A percentile compares a stretch with the other conserved stretches of the same genome.
Evolutionary conservation across 768 basidiomycete species (phyloP).

Genomic region (Lentinus brumalis): DNA sequence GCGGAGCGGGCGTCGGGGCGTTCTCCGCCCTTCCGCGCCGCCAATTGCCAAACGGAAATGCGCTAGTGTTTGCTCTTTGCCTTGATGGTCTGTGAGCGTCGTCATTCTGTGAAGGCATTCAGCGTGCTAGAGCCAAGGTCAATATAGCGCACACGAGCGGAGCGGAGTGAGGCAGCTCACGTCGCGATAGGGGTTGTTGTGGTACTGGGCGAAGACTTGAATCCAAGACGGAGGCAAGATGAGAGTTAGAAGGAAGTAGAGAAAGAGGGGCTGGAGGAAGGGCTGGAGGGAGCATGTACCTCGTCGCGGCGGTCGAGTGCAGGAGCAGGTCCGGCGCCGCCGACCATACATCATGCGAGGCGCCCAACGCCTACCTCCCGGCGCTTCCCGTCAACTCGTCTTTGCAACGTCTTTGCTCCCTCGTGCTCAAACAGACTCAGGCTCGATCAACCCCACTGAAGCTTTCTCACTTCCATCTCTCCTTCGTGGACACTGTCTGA

Average conservation of each 20-base stretch:
- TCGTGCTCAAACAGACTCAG: no score
- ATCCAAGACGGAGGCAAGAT: background rate
- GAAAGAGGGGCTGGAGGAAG: no score
- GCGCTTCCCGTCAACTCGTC: background rate
- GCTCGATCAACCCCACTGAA: no score
- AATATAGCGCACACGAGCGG: background rate
- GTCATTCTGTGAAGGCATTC: slow-evolving; percentile 29
- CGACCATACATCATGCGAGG: no score
- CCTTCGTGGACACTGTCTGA: no score
- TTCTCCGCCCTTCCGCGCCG: slow-evolving; percentile 22
- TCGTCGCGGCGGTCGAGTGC: background rate
- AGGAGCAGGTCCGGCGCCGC: background rate
- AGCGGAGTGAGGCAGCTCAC: background rate
- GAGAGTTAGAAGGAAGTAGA: background rate
- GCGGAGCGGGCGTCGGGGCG: slow-evolving; percentile 16
- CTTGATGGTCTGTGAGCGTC: slow-evolving; percentile 27
- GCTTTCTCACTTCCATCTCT: no score
- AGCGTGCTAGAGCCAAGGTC: slow-evolving; percentile 3
- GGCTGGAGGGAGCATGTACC: no score
- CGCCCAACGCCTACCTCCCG: background rate
- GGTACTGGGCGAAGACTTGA: background rate
- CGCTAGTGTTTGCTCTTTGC: slow-evolving; percentile 28
- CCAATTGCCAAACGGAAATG: slow-evolving; percentile 22
- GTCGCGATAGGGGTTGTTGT: background rate
- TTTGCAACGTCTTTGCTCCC: background rate